Evolutionary conservation across 2,329 filamentous ascomycete species (phyloP).

Genomic region (Rhytidhysteron rufulum): DNA sequence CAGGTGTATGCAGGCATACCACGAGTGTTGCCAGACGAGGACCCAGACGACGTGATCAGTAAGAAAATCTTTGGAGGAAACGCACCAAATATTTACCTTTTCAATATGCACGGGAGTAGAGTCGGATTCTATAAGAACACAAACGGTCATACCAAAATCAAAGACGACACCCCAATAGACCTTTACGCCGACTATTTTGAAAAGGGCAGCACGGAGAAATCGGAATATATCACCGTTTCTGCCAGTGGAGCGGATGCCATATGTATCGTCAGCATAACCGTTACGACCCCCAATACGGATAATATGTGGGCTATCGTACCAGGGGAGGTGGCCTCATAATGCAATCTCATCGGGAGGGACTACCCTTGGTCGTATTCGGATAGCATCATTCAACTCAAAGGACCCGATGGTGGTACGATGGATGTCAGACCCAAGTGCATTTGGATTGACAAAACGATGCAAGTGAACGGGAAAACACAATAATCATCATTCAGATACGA

Average conservation of each 20-base stretch:
- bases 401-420: too few relatives aligned
- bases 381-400: too few relatives aligned
- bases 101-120: constrained; percentile 1
- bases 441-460: too few relatives aligned
- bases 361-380: too few relatives aligned
- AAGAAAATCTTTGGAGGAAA: background rate
- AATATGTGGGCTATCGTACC: constrained; percentile 2
- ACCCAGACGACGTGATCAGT: background rate
- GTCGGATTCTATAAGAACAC: constrained; percentile 1
- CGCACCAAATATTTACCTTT: constrained; percentile 1
- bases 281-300: background rate
- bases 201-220: constrained; percentile 1
- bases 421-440: too few relatives aligned
- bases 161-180: constrained; percentile 1
- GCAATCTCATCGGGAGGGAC: too few relatives aligned
- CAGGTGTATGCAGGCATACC: constrained; percentile 1
- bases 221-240: constrained; percentile 3
- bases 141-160: background rate
- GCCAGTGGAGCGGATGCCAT: constrained; percentile 1
- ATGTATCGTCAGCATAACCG: constrained; percentile 1
- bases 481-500: too few relatives aligned
- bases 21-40: background rate
- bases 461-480: too few relatives aligned
- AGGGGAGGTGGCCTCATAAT: constrained; percentile 3
- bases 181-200: constrained; percentile 1